Evolutionary conservation across 1,284 basidiomycete species (phyloP), one percentile per base, ranked within the genome.

Genomic region (Sanghuangporus sanghuang): DNA sequence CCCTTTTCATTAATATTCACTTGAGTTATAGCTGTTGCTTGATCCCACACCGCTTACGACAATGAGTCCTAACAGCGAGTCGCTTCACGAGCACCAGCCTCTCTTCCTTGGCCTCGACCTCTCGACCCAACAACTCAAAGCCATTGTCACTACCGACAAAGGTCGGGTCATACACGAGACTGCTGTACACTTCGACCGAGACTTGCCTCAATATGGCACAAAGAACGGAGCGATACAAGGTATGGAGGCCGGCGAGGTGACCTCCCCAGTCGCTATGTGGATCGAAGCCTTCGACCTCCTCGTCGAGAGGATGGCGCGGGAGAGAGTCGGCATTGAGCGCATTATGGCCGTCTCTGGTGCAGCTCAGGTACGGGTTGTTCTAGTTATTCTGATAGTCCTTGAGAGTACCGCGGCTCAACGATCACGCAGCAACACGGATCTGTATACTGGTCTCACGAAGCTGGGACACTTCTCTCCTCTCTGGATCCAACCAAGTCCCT

Each of bases 121-220:
- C 54, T 93, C 91, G 6, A 96, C 93, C 0, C 93, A 97, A 72
- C 89, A 92, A 61, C 82, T 95, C 69, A 96, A 95, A 74, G 88
- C 85, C 6, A 79, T 90, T 50, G 73, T 95, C 52, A 82, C 92
- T 66, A 76, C 84, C 23, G 78, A 84, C 48, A 78, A 86, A 59
- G 82, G 84, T 48, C 74, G 78, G 21, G 80, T 92, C 55, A 77
- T 92, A 3, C 82, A 88, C 69, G 90, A 95, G 73, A 80, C 84
- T 14, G 80, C 87, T 8, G 87, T 96, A 39, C 83, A 90, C 71
- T 96, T 95, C 71, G 92, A 94, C 74, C 77, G 78, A 46, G 93
- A 96, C 73, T 78, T 96, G 6, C 84, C 92, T 0, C 77, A 84
- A 42, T 88, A 89, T 73, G 80, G 81, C 2, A 95, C 93, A 2